Evolutionary conservation across 495 filamentous ascomycete species (phyloP), one percentile per base, ranked within the genome.

Genomic region (Penicillium riverlandense): DNA sequence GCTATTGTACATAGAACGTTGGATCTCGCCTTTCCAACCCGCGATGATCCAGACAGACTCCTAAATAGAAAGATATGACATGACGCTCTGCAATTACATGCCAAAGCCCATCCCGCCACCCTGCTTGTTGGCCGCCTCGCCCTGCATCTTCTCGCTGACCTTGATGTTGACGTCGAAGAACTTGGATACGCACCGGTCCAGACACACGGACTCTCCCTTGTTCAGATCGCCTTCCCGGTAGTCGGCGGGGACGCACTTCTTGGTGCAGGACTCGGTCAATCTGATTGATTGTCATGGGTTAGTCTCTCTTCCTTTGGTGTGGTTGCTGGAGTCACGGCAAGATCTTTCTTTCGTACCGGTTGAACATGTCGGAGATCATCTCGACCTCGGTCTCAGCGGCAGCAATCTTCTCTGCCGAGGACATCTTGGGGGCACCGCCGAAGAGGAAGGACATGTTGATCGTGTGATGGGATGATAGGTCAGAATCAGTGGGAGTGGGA

Each of bases 161-260:
- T 96, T 97, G 71, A 92, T 78, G 67, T 95, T 88, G 59, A 95
- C 89, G 48, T 98, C 92, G 70, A 98, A 96, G 77, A 96, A 97
- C 74, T 98, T 98, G 59, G 84, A 75, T 32, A 91, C 82, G 70
- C 92, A 98, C 49, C 92, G 86, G 72, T 98, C 92, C 50, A 98
- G 80, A 71, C 92, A 98, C 52, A 97, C 92, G 43, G 84, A 85
- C 71, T 98, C 92, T 74, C 92, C 92, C 74, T 98, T 98, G 78
- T 95, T 92, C 49, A 98, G 80, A 45, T 97, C 94, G 59, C 77
- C 76, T 74, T 98, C 92, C 57, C 88, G 87, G 79, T 97, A 98
- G 48, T 88, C 81, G 53, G 67, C 73, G 45, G 89, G 90, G 43
- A 98, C 78, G 66, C 92, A 98, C 70, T 98, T 98, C 63, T 83